Percentiles rank a stretch among this genome's conserved stretches.
These are phyloP conservation scores for Globisporangium viniferum DNA, from an alignment of 352 stramenopile species.

Conservation along the genomic window DNA sequence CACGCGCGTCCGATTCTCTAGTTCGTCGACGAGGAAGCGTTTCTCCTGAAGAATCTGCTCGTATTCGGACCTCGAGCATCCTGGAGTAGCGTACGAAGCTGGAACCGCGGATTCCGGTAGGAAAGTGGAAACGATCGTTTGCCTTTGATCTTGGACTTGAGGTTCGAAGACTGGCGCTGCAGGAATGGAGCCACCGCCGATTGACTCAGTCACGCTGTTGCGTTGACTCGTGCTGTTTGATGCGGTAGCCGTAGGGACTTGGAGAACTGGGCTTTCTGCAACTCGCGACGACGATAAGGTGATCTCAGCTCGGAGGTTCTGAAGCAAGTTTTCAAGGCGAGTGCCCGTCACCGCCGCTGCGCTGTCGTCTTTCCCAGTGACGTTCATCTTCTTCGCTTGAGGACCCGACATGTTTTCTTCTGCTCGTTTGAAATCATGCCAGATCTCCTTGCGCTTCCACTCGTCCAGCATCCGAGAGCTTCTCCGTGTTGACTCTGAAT, in stretches of 20 bases:
- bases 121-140: conserved; percentile 5
- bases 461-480: conserved; percentile 58
- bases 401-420: conserved; percentile 41
- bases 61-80: conserved; percentile 23
- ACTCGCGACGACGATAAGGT: conserved; percentile 4
- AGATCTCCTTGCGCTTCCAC: conserved; percentile 72
- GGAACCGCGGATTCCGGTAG: background rate
- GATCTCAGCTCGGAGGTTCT: conserved; percentile 17
- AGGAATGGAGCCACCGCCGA: background rate
- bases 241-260: background rate
- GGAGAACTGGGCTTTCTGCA: background rate
- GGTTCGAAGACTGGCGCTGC: background rate
- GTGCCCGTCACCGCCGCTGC: background rate
- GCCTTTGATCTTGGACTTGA: conserved; percentile 2
- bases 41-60: conserved; percentile 44
- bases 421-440: conserved; percentile 65
- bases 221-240: background rate
- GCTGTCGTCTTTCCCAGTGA: background rate
- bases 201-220: background rate
- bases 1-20: conserved; percentile 17
- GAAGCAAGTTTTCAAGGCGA: conserved; percentile 15
- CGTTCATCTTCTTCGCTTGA: conserved; percentile 9
- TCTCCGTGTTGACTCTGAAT: conserved; percentile 27
- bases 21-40: conserved; percentile 21
- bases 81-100: background rate